Conservation (phyloP, 441 rosid genomes). For the Pelargonium cotyledonis region DNA sequence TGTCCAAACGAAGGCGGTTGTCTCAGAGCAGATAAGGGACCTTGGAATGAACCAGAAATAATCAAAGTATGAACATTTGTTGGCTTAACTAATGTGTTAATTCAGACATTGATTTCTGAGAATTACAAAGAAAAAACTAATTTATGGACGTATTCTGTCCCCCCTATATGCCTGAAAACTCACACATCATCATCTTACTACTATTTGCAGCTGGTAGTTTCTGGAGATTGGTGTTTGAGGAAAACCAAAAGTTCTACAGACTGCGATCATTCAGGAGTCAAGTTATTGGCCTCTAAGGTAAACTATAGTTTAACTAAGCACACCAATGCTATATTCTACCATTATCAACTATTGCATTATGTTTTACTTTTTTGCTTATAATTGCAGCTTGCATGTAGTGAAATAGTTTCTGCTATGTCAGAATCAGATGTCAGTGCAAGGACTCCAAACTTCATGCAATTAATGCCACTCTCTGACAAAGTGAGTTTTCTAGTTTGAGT, state of each 20-base stretch:
- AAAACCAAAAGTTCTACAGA: constrained; percentile 46
- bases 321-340: constrained; percentile 6
- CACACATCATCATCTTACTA: constrained; percentile 9
- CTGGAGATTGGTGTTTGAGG: constrained; percentile 50
- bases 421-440: constrained; percentile 69
- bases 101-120: neutral
- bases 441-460: constrained; percentile 27
- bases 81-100: neutral
- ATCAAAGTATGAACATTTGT: constrained; percentile 46
- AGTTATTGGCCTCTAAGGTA: constrained; percentile 50
- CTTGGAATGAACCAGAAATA: constrained; percentile 90
- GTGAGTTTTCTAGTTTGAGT: constrained; percentile 24
- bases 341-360: neutral
- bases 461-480: constrained; percentile 21
- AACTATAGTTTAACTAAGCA: constrained; percentile 15
- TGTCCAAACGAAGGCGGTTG: constrained; percentile 96
- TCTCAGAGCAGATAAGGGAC: constrained; percentile 94
- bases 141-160: too few relatives aligned
- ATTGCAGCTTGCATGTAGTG: constrained; percentile 69
- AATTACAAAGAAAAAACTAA: too few relatives aligned
- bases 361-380: constrained; percentile 14
- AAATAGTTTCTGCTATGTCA: constrained; percentile 92
- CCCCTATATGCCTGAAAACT: too few relatives aligned
- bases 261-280: constrained; percentile 48
- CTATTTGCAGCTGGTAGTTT: constrained; percentile 49